phyloP scores from a whole-genome alignment of 495 filamentous ascomycete species.

The Xylaria bambusicola region DNA sequence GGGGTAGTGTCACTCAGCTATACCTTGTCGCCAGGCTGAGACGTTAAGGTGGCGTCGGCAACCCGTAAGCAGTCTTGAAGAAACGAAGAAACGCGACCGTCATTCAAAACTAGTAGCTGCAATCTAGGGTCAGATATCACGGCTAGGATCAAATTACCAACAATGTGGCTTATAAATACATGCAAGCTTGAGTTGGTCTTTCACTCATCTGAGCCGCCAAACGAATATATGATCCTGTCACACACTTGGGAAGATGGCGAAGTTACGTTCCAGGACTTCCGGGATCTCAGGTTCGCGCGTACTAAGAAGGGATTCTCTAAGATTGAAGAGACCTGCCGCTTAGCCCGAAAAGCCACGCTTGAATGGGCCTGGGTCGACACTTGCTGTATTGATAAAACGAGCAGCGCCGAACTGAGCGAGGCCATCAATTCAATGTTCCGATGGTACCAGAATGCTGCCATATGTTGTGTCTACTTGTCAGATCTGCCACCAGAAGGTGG shows the following conservation, averaged over 20 bases:
- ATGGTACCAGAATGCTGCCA: slow-evolving; percentile 23
- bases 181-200: too few species aligned
- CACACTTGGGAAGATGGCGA: slow-evolving; percentile 23
- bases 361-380: slow-evolving; percentile 24
- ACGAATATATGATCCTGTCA: slow-evolving; percentile 21
- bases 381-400: slow-evolving; percentile 31
- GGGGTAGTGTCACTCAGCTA: too few species aligned
- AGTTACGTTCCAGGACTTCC: slow-evolving; percentile 8
- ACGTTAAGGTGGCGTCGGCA: too few species aligned
- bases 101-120: too few species aligned
- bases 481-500: too few species aligned
- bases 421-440: slow-evolving; percentile 32
- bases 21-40: too few species aligned
- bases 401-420: slow-evolving; percentile 30
- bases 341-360: not conserved
- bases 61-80: too few species aligned
- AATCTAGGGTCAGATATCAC: too few species aligned
- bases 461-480: slow-evolving; percentile 29
- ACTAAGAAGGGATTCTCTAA: not conserved
- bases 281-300: not conserved
- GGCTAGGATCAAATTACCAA: too few species aligned
- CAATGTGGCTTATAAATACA: too few species aligned
- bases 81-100: too few species aligned
- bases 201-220: too few species aligned
- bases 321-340: not conserved